Base-by-base conservation (phyloP, 2,329 filamentous ascomycete species). In the Penicillium sp. region DNA sequence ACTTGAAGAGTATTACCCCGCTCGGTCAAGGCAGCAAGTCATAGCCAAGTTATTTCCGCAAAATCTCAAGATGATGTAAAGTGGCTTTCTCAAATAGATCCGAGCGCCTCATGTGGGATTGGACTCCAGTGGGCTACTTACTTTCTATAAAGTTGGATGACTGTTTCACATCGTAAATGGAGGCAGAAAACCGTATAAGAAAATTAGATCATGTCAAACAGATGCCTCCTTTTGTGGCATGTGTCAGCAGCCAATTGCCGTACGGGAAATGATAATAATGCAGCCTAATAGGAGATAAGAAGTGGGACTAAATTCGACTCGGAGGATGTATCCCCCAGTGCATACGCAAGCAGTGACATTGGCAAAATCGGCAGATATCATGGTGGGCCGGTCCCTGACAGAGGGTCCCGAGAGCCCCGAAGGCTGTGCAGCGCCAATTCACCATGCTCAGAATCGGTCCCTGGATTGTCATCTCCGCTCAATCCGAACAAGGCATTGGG, bases 381-480 rank as follows among this genome's bases (percentile, higher is more conserved):
- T 41, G 9, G 55, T 62, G 21, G 43, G 35, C 54, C 50, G 38
- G 44, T 33, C 50, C 53, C 57, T 62, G 62, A 66, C 53, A 66
- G 61, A 35, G 64, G 57, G 38, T 61, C 60, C 53, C 64, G 66
- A 19, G 57, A 51, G 12, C 71, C 71, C 45, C 70, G 66, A 53
- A 78, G 70, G 63, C 72, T 78, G 58, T 69, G 70, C 63, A 79
- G 62, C 19, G 73, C 74, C 54, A 79, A 64, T 25, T 75, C 74
- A 60, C 77, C 73, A 25, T 71, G 69, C 25, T 77, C 76, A 39
- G 58, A 61, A 35, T 64, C 61, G 15, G 66, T 53, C n/a, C 60
- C 61, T 59, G 63, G 68, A 45, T 66, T 65, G 23, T 69, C 70
- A 53, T 72, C 71, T 45, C 70, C 67, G 54, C 60, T 65, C 53